Evolutionary conservation across 2,329 filamentous ascomycete species (phyloP), one percentile per base, ranked within the genome.

Genomic region (Colletotrichum caudatum): DNA sequence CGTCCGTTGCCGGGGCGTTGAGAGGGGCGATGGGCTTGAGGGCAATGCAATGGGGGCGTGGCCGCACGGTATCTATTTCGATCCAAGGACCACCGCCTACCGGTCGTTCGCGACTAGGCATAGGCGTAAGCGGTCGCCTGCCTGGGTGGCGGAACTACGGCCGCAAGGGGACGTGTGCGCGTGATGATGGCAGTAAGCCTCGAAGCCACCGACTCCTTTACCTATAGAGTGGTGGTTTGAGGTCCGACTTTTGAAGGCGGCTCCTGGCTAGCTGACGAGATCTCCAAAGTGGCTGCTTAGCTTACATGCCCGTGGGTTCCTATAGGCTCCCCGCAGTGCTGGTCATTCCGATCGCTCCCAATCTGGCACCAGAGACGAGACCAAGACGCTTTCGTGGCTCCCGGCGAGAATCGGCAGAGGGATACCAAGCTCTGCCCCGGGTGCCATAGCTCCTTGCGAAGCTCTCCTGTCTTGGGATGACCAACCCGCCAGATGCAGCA

Each of bases 1-100:
- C 35, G 23, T 20, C 18, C n/a, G 18, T 51, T 35, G 29, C n/a
- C n/a, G 44, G 64, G 51, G 64, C 68, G 64, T 71, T 39, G 41
- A 58, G 58, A n/a, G 41, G 57, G n/a, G n/a, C n/a, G n/a, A n/a
- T n/a, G n/a, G n/a, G n/a, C n/a, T n/a, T n/a, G n/a, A n/a, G n/a
- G n/a, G n/a, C n/a, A n/a, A n/a, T n/a, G 51, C 50, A 44, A 57
- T 44, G 29, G 48, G 46, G 18, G 11, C 37, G 35, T 44, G 56
- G 54, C 33, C 50, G 58, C 39, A 41, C 68, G 64, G 68, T 41
- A 57, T 61, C 23, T 11, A 23, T 64, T 50, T 50, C 56, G 58
- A 16, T n/a, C 57, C 26, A 67, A 51, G 44, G 41, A 23, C 20
- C 26, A 5, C 37, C 35, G 20, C 35, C 16, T 14, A 16, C 37